Base-by-base conservation (phyloP, 306 rosid species). In the Vigna unguiculata region DNA sequence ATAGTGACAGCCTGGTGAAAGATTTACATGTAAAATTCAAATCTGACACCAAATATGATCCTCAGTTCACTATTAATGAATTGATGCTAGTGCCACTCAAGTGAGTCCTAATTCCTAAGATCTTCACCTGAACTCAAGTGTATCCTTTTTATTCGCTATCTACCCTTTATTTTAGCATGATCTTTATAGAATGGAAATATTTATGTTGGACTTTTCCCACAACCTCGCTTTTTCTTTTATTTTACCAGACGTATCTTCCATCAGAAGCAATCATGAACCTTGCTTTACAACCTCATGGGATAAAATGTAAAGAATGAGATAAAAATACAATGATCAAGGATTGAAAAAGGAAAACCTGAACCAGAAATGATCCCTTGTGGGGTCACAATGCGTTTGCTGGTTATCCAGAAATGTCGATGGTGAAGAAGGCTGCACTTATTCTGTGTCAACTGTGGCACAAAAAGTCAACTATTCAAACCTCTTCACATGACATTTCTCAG, bases 351-450 rank as follows among this genome's bases (percentile, higher is more conserved):
- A 69, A 76, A 81, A 86, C 97, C 96, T 83, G 96, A 84, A 47
- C 97, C 99, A 79, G 93, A 92, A 78, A 95, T 83, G 77, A 92
- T 71, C 60, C 97, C 97, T 72, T 89, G 85, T 13, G 93, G 90
- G 9, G 97, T 95, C 76, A 95, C 87, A 77, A 92, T 89, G 49
- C 96, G 97, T 66, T 90, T 89, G 89, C 97, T 95, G 19, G 89
- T 49, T 69, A 95, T 88, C 97, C 97, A 92, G 60, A 68, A 92
- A 69, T 87, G 96, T 43, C 63, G 80, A 77, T 80, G 47, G 20
- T 91, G 97, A 80, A 89, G 80, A 80, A 95, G 88, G 82, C 89
- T 92, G 83, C 99, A 95, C 34, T 78, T 81, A 34, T 85, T 62
- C 34, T 12, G 43, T 17, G 74, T 55, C 70, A 61, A 62, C 90